Base-by-base conservation (phyloP, 768 basidiomycete genomes). In the Paxillus ammoniavirescens region DNA sequence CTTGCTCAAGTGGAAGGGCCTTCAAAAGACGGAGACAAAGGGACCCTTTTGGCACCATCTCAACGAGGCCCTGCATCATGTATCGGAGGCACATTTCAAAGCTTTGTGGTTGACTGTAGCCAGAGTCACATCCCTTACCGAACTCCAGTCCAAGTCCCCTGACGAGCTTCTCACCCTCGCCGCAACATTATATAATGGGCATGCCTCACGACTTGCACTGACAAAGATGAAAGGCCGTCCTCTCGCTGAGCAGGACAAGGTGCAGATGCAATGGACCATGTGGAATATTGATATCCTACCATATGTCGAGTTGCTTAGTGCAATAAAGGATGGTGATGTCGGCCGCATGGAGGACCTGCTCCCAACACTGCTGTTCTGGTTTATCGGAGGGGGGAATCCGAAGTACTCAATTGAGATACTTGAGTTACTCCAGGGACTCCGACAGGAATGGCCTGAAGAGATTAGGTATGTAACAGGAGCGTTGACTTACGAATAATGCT, bases 11-110 rank as follows among this genome's bases (percentile, higher is more conserved):
- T 56, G 63, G n/a, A 73, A 69, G 54, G 70, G 70, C 3, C 53
- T 76, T 0, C 49, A 55, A 5, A 55, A 56, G 8, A 30, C 48
- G 61, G n/a, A 57, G 62, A 33, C 73, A 64, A 55, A 68, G 55
- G 73, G 73, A 0, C 65, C 69, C 2, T 76, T 75, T 50, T 31
- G 30, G 30, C 70, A 74, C 48, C 53, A 55, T 35, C 41, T 57
- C 8, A 13, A 53, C 18, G 57, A 58, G 15, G 48, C 50, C 31
- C 23, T 55, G n/a, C 17, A 13, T 30, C 51, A 57, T 31, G 30
- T 52, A 8, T 42, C 18, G 6, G 56, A 53, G 35, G 56, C 56
- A 2, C 47, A 54, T 42, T 23, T 58, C 36, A 42, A 31, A n/a
- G 50, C 45, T 2, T 21, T 17, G 18, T 59, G 58, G 58, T 13